Evolutionary conservation across 495 filamentous ascomycete genomes (phyloP), one percentile per base, ranked within the genome.

Genomic region (Penicillium flavigenum): DNA sequence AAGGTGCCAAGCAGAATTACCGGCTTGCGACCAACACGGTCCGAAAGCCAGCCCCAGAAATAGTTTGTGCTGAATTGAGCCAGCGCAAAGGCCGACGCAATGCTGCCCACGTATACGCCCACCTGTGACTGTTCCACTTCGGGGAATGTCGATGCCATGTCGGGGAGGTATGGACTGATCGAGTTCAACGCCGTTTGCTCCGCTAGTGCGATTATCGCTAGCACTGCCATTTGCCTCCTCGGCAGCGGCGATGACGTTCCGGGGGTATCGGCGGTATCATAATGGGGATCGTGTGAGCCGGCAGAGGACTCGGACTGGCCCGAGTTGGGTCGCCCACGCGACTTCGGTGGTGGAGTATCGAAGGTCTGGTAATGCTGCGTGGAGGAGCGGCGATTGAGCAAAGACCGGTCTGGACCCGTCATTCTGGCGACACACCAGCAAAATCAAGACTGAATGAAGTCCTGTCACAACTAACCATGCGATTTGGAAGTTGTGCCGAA

Each of bases 131-230:
- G 63, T 22, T 87, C 77, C 29, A 96, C 87, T 58, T 91, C 89
- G 4, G 90, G 88, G 62, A 98, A 98, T 7, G 82, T 85, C 10
- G 86, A 84, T 2, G 89, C 84, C 93, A 98, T 98, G 55, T 91
- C 83, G 0, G 94, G 94, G 0, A 98, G 83, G 71, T 98, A 98
- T 0, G 94, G 94, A n/a, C 88, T 88, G 58, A 98, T 96, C 14
- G 89, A 94, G 66, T 98, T 98, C 63, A 98, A 82, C 1, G 94
- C 94, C 0, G 95, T 97, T 74, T 98, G 94, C 63, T 98, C 94
- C 32, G 89, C 87, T 19, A 98, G 79, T 4, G 92, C 91, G 46
- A 98, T 89, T 60, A 98, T 72, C 2, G 92, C 94, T 26, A 98
- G 78, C 2, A 96, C 84, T 5, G 81, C 79, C 51, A 98, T 86